These are phyloP conservation scores for Penicillium samsonianum DNA, from an alignment of 495 filamentous ascomycete species.

Conservation along the genomic window DNA sequence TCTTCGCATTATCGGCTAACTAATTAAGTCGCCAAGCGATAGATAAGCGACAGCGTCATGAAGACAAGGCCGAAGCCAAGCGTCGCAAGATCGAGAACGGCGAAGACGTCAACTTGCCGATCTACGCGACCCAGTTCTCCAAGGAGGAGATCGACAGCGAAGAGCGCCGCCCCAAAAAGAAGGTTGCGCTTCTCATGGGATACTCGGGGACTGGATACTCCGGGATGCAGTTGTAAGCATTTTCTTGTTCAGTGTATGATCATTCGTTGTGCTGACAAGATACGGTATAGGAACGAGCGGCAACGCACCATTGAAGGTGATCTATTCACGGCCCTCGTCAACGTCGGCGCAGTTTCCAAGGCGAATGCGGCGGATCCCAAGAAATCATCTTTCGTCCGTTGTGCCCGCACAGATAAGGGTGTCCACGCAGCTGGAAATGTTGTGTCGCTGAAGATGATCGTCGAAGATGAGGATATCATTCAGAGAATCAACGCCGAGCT, in stretches of 20 bases:
- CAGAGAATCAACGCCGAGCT: constrained; percentile 86
- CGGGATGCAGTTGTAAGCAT: constrained; percentile 79
- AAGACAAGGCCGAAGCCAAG: constrained; percentile 57
- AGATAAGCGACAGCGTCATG: constrained; percentile 67
- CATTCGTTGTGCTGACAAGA: background rate
- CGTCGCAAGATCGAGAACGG: constrained; percentile 56
- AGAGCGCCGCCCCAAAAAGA: constrained; percentile 84
- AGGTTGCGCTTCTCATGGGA: constrained; percentile 91
- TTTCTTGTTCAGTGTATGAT: background rate
- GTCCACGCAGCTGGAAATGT: constrained; percentile 97
- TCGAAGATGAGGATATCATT: constrained; percentile 85
- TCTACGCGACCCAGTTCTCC: constrained; percentile 60
- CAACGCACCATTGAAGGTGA: constrained; percentile 98
- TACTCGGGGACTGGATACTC: constrained; percentile 97
- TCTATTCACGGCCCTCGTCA: constrained; percentile 85
- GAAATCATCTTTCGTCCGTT: constrained; percentile 91
- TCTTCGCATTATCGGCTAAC: constrained; percentile 50
- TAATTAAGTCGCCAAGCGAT: constrained; percentile 58
- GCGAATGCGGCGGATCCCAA: constrained; percentile 95
- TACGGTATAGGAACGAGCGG: constrained; percentile 47
- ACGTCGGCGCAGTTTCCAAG: constrained; percentile 89
- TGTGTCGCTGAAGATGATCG: constrained; percentile 91
- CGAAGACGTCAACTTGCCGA: constrained; percentile 37
- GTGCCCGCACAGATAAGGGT: constrained; percentile 95
- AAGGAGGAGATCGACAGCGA: constrained; percentile 83